Base-by-base conservation (phyloP, 345 rosid genomes). In the Pistacia vera region DNA sequence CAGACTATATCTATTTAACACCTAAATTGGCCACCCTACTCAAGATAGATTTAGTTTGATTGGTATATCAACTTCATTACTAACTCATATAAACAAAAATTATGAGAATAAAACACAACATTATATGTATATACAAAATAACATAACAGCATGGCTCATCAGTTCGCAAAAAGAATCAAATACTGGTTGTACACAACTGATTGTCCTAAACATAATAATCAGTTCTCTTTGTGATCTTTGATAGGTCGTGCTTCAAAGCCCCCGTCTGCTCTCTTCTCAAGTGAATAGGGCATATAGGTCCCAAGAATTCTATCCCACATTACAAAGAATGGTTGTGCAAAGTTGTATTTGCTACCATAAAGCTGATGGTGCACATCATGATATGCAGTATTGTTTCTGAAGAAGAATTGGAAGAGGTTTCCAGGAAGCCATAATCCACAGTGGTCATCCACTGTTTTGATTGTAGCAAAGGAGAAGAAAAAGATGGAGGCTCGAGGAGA, bases 291-390 rank as follows among this genome's bases (percentile, higher is more conserved):
- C 97, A 93, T 93, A 41, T 93, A 87, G n/a, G 97, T 93, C 54
- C 97, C 94, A 0, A 93, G 89, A 78, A 93, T 87, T 85, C 86
- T 80, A 78, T 93, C 97, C 97, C 97, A 91, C 85, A 85, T 76
- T 55, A 88, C 84, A 25, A 93, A 93, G 86, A 91, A 93, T 11
- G 97, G 94, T 78, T 88, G 97, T 8, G 97, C 90, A 82, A 91
- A 93, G 85, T 93, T 91, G 82, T 80, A 87, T 77, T 91, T 93
- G 89, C 67, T 90, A 25, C 97, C 97, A 66, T 91, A 88, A 3
- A 90, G 90, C 80, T 93, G 97, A 76, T 93, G 97, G 85, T 91
- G 97, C 75, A 93, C 82, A 79, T 93, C 97, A 18, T 93, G 97
- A 66, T 91, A 93, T 25, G 94, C 97, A 4, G 97, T 80, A 77